A percentile compares a stretch with the other conserved stretches of the same genome.
phyloP scores from a whole-genome alignment of 306 rosid species.

The Castanopsis chinensis region DNA sequence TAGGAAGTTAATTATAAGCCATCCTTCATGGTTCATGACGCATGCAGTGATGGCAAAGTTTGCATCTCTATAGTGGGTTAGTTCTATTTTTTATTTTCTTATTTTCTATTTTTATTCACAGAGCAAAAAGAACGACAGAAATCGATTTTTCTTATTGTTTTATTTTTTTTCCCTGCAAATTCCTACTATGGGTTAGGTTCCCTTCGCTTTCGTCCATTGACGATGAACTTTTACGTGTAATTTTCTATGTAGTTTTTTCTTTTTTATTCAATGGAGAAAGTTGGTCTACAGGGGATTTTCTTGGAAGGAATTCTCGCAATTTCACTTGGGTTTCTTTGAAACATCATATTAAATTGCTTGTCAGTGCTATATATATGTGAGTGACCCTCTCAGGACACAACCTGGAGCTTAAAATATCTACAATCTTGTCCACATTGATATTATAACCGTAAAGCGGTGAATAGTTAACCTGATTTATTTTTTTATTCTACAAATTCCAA shows the following conservation, averaged over 20 bases:
- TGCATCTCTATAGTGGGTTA: no score
- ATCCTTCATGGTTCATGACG: no score
- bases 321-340: neutral
- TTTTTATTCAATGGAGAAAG: neutral
- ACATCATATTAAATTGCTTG: neutral
- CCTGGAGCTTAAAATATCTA: neutral
- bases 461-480: no score
- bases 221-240: neutral
- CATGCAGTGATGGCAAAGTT: no score
- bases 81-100: no score
- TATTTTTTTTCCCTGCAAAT: no score
- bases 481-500: no score
- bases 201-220: constrained; percentile 9
- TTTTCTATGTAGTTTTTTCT: neutral
- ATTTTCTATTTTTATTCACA: no score
- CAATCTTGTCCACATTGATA: neutral
- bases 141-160: no score
- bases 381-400: neutral
- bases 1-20: no score
- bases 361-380: no score
- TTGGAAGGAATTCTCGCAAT: neutral
- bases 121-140: no score
- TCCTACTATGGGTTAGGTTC: neutral
- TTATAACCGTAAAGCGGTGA: neutral
- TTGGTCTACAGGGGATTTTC: neutral